A percentile compares a stretch with the other conserved stretches of the same genome.
Conservation (phyloP, 23 red algal species). For the Cyanidiococcus yangmingshanensis region DNA sequence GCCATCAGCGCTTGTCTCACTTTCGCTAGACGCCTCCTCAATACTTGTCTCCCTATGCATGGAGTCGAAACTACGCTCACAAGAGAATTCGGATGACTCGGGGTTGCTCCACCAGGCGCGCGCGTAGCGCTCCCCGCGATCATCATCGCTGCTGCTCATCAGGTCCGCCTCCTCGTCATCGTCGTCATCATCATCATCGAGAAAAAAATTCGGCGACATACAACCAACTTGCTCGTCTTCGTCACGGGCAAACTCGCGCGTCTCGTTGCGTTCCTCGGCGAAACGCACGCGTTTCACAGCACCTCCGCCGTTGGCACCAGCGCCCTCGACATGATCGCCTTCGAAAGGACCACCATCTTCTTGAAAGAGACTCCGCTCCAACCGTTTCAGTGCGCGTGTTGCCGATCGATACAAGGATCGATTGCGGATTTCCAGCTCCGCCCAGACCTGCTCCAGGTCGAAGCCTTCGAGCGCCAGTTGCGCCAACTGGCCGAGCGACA, state of each 20-base stretch:
- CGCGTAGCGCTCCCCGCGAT: no score
- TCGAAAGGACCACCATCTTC: neutral
- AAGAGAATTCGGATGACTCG: no score
- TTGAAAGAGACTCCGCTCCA: neutral
- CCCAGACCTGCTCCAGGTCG: slow-evolving; percentile 11
- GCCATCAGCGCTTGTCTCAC: no score
- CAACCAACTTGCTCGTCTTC: slow-evolving; percentile 10
- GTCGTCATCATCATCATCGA: slow-evolving; percentile 3
- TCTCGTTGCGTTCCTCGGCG: neutral
- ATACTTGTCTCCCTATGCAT: no score
- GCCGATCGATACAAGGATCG: neutral
- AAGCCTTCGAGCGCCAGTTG: neutral
- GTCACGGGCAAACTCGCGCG: slow-evolving; percentile 13
- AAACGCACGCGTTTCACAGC: slow-evolving; percentile 3
- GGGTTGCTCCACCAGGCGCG: no score
- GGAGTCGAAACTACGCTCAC: no score
- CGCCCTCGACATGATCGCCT: neutral
- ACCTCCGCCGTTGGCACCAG: neutral
- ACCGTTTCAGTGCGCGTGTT: neutral
- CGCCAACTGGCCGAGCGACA: neutral
- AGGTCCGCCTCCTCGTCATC: slow-evolving; percentile 10
- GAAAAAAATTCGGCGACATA: neutral
- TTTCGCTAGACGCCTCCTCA: no score
- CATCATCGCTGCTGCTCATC: no score
- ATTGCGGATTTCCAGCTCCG: neutral